Evolutionary conservation across 2,329 filamentous ascomycete genomes (phyloP).

Genomic region (Verticillium longisporum): DNA sequence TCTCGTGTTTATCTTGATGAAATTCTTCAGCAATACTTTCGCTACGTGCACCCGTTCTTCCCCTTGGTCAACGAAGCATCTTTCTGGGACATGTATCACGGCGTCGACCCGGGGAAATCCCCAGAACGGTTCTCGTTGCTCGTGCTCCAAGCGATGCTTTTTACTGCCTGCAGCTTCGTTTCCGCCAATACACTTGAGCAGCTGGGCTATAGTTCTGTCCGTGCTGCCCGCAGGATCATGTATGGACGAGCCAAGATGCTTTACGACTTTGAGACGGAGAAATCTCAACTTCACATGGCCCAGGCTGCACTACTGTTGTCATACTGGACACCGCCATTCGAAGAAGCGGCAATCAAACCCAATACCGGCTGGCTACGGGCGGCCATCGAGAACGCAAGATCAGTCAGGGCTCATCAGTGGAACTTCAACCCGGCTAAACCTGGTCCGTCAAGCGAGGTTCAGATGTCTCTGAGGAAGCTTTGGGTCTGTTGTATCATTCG

Average conservation of each 20-base stretch:
- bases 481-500: constrained; percentile 1
- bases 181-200: neutral
- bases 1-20: constrained; percentile 67
- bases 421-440: neutral
- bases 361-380: neutral
- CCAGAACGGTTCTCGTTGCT: constrained; percentile 13
- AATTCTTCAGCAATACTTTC: constrained; percentile 72
- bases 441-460: neutral
- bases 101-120: constrained; percentile 21
- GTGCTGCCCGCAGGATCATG: neutral
- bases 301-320: neutral
- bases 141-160: constrained; percentile 18
- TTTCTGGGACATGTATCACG: constrained; percentile 69
- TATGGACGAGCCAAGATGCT: neutral
- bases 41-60: constrained; percentile 61
- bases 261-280: neutral
- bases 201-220: neutral
- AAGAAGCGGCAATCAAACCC: neutral
- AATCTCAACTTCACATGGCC: neutral
- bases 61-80: constrained; percentile 71
- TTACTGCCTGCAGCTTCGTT: neutral
- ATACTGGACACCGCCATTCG: neutral
- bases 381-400: constrained; percentile 1
- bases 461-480: neutral
- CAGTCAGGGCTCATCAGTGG: neutral